Evolutionary conservation across 2,329 filamentous ascomycete species (phyloP), one percentile per base, ranked within the genome.

Genomic region (Penicillium digitatum): DNA sequence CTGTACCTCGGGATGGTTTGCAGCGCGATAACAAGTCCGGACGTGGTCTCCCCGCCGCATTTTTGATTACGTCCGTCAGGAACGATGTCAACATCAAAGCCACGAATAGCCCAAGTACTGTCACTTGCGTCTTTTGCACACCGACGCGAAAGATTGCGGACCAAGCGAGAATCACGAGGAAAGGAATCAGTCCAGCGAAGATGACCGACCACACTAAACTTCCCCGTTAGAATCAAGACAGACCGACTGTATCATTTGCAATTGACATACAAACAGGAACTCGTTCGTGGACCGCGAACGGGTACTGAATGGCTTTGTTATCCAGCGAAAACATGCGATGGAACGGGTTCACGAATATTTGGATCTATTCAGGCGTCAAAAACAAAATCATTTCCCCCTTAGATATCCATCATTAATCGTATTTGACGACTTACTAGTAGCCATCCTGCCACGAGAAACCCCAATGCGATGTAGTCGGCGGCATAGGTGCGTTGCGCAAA

Each of bases 261-360:
- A 20, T 12, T 45, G 37, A 53, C 86, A 63, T 79, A 88, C 87
- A 71, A 14, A 95, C 85, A 8, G 90, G 81, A 0, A 99, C 94
- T 59, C 91, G 84, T 73, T 99, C 92, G 48, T 87, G 75, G 54
- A 87, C 80, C 22, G 94, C 90, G 74, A 95, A 88, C 0, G 94
- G 94, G 68, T 88, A 96, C 61, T 90, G 87, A 56, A 97, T 90
- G 47, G 85, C 79, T 24, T 89, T 81, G 70, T 97, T 90, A 70
- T 91, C 88, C 59, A 97, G 82, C 61, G 85, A 88, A 76, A 99
- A 97, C 84, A 96, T 88, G 75, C 90, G 90, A 72, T 97, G 91
- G 71, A 97, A 97, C 0, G 94, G 94, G 57, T 87, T 86, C 64
- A 89, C 81, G 62, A 88, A 79, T 65, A 88, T 77, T 72, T 85